A percentile compares a stretch with the other conserved stretches of the same genome.
Conservation (phyloP, 1,284 basidiomycete genomes). For the Psilocybe mexicana region DNA sequence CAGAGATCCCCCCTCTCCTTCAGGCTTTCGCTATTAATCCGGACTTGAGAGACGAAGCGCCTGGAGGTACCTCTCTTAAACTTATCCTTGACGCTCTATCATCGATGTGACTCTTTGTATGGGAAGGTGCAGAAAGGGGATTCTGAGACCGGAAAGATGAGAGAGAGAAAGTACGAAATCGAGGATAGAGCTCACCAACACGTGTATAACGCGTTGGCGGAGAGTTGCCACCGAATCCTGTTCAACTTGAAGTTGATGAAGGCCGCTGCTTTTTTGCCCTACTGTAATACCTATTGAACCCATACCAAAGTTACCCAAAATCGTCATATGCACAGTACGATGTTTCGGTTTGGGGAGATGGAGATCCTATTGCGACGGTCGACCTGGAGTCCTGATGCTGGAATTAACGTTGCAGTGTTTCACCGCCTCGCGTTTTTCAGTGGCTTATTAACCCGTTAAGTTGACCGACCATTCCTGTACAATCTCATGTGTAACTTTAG, state of each 20-base stretch:
- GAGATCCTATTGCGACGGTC: no score
- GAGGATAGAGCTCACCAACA: constrained; percentile 6
- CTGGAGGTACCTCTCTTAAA: neutral
- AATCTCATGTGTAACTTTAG: no score
- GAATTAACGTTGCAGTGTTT: neutral
- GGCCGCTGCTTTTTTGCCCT: neutral
- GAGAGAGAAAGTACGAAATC: neutral
- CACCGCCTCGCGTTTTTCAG: neutral
- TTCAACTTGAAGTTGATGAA: no score
- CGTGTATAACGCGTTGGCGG: constrained; percentile 16
- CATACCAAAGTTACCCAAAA: no score
- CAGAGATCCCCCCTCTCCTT: neutral
- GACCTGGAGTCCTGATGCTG: no score
- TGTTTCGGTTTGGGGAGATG: no score
- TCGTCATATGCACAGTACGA: no score
- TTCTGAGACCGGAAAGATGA: constrained; percentile 2
- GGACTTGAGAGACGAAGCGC: neutral
- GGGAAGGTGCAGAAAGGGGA: neutral
- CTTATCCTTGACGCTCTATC: neutral
- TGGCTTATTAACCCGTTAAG: neutral
- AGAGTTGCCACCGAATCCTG: no score
- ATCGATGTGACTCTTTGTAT: constrained; percentile 6
- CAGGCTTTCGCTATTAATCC: neutral
- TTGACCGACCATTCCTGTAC: no score
- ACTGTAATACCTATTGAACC: no score